Base-by-base conservation (phyloP, 352 stramenopile species). In the Globisporangium paddicum region DNA sequence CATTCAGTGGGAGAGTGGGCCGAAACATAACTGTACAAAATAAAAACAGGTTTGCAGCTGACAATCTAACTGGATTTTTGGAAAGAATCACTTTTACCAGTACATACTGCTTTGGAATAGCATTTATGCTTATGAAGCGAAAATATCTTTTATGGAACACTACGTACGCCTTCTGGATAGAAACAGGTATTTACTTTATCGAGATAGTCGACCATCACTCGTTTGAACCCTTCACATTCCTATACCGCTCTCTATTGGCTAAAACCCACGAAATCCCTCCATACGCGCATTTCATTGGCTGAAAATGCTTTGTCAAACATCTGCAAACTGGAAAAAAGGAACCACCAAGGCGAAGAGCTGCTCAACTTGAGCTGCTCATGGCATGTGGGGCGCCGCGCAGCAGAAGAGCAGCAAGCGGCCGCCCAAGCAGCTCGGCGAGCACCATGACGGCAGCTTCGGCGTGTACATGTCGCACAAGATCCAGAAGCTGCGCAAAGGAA, bases 391-490 rank as follows among this genome's bases (percentile, higher is more conserved):
- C 38, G 16, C 16, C 19, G 4, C 38, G 14, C 38, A 21, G 38
- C 8, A 21, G 38, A 38, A 13, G 8, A 38, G 26, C 46, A 38
- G 7, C 11, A 47, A 54, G 60, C 69, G 66, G n/a, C 66, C 82
- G 62, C 38, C 9, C 38, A 69, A 82, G 68, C 63, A 71, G 14
- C 59, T 93, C 42, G 87, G 85, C 40, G 82, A 95, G 72, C 87
- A 96, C 69, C 87, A 97, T 64, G 86, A 81, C 62, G 89, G 89
- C 16, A 87, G 71, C 68, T 96, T 90, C 61, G 72, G 87, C 46
- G 75, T 95, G 35, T 97, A 97, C 78, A 96, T 97, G 85, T 62
- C 73, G 2, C 88, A 96, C 68, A 97, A 97, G 72, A 92, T 96
- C 61, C 78, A 91, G 63, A 96, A 96, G 64, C 73, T 97, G 13